Evolutionary conservation across 129 eudicot species (phyloP).

Genomic region (Centaurea solstitialis): DNA sequence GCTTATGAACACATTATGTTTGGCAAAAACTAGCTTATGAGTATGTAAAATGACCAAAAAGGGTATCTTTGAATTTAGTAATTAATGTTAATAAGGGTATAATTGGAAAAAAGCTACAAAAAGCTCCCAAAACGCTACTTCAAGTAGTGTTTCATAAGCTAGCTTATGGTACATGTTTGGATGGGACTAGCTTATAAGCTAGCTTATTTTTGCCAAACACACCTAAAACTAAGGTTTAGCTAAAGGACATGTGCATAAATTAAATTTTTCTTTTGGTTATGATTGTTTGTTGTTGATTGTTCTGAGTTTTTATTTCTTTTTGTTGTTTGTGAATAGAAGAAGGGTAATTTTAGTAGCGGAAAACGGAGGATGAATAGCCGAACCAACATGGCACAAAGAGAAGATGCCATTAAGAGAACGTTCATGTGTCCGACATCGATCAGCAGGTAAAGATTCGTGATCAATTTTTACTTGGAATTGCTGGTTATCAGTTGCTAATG

Average conservation of each 20-base stretch:
- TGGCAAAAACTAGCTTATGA: too few species aligned
- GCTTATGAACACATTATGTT: too few species aligned
- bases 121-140: too few species aligned
- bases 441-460: conserved; percentile 62
- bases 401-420: conserved; percentile 92
- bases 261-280: background rate
- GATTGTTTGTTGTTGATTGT: conserved; percentile 14
- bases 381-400: conserved; percentile 83
- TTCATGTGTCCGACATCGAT: conserved; percentile 94
- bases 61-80: too few species aligned
- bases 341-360: conserved; percentile 55
- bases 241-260: background rate
- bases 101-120: too few species aligned
- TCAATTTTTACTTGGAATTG: background rate
- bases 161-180: too few species aligned
- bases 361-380: conserved; percentile 73
- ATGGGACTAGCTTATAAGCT: too few species aligned
- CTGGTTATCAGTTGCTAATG: background rate
- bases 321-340: conserved; percentile 52
- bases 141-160: too few species aligned
- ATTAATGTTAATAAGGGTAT: too few species aligned
- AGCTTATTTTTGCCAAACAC: too few species aligned
- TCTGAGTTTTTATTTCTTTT: background rate
- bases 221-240: background rate
- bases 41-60: too few species aligned